Evolutionary conservation across 768 basidiomycete genomes (phyloP).

Genomic region (Serpula lacrymans): DNA sequence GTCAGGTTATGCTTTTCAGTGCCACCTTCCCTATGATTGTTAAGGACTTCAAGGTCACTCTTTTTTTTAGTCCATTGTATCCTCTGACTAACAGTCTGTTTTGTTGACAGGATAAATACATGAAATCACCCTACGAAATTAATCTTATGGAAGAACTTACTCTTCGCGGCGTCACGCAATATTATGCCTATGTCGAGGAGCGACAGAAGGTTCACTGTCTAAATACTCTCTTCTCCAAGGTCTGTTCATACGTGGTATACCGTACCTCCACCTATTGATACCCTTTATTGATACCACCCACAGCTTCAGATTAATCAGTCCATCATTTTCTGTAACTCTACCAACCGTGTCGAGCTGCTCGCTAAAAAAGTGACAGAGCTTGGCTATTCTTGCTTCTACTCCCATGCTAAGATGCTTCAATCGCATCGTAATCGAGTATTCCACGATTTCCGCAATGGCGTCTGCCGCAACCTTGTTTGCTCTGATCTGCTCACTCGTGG

Average conservation of each 20-base stretch:
- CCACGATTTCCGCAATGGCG: conserved; percentile 99
- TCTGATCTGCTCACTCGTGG: conserved; percentile 96
- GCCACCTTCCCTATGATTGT: conserved; percentile 99
- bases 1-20: conserved; percentile 99
- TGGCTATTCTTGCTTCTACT: conserved; percentile 99
- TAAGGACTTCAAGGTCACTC: conserved; percentile 91
- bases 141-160: conserved; percentile 99
- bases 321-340: conserved; percentile 99
- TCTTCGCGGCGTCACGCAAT: conserved; percentile 97
- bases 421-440: conserved; percentile 98
- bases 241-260: conserved; percentile 26
- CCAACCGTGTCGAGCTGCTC: conserved; percentile 97
- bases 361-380: conserved; percentile 99
- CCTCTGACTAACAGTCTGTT: conserved; percentile 13
- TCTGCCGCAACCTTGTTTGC: conserved; percentile 98
- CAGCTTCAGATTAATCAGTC: conserved; percentile 99
- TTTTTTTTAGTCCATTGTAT: not conserved
- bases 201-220: conserved; percentile 99
- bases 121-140: conserved; percentile 94
- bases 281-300: conserved; percentile 6
- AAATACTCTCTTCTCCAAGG: conserved; percentile 99
- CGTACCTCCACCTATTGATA: not conserved
- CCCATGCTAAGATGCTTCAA: conserved; percentile 99
- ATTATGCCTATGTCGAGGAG: conserved; percentile 99
- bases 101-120: conserved; percentile 79